Percentiles rank a stretch among this genome's conserved stretches.
phyloP scores from a whole-genome alignment of 805 yeast genomes.

The Starmerella tilneyi region DNA sequence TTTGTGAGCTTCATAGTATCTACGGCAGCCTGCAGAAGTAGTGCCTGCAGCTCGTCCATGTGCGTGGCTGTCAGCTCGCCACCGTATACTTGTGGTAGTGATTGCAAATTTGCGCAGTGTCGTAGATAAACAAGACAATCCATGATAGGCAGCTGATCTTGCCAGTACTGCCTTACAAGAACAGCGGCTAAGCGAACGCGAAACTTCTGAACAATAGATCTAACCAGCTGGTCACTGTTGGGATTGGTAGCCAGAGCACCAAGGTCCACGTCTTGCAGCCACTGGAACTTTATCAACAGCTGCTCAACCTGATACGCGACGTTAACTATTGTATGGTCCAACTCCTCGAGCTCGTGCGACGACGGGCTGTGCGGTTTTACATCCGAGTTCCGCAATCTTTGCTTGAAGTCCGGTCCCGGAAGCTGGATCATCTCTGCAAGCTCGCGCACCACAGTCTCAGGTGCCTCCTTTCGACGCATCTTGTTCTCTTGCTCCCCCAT shows the following conservation, averaged over 20 bases:
- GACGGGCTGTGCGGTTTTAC: conserved; percentile 11
- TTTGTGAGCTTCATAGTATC: conserved; percentile 6
- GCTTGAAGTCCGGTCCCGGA: conserved; percentile 13
- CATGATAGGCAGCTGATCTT: conserved; percentile 43
- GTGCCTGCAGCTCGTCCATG: conserved; percentile 20
- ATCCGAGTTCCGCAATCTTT: background rate
- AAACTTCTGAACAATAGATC: conserved; percentile 43
- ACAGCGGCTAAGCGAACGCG: conserved; percentile 51
- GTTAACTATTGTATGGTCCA: conserved; percentile 45
- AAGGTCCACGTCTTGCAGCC: conserved; percentile 35
- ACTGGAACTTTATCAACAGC: conserved; percentile 50
- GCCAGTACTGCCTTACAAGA: conserved; percentile 44
- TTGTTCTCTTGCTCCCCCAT: background rate
- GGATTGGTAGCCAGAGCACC: conserved; percentile 27
- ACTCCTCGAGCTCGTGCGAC: conserved; percentile 24
- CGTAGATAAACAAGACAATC: conserved; percentile 41
- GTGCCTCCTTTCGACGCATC: background rate
- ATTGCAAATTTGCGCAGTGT: conserved; percentile 18
- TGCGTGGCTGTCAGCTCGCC: conserved; percentile 11
- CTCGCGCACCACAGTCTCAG: background rate
- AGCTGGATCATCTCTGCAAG: background rate
- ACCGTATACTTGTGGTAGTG: conserved; percentile 11
- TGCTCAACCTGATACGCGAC: conserved; percentile 44
- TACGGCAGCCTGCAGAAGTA: conserved; percentile 11
- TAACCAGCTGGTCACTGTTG: conserved; percentile 36